Base-by-base conservation (phyloP, 176 grass and related monocot genomes). In the Hyparrhenia diplandra region DNA sequence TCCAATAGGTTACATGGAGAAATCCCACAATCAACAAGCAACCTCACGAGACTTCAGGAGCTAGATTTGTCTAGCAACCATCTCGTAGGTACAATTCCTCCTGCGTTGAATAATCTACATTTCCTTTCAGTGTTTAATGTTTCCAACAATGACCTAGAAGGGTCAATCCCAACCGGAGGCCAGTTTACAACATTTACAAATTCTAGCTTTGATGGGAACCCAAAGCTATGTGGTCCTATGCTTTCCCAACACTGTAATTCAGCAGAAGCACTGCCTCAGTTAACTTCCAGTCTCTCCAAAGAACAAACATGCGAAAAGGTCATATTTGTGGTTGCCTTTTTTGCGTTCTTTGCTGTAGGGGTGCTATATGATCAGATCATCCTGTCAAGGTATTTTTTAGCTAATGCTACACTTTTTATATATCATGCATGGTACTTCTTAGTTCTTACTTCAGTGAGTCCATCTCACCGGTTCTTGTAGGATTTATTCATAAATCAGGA, bases 161-260 rank as follows among this genome's bases (percentile, higher is more conserved):
- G 80, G 17, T 1, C 36, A 2, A 25, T 82, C 27, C 79, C 79
- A 59, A 58, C 5, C 23, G 30, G 67, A 61, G 64, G 28, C 5
- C 66, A 82, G 10, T 60, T 82, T 8, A 49, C 13, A 49, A 82
- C 79, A 28, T 82, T 82, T 82, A 5, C 14, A 17, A 10, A 17
- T 57, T 71, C 79, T 34, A 82, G 79, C 6, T 82, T 73, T 39
- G 79, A 42, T 24, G 79, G 67, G 18, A 82, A 73, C 47, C 79
- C 79, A 13, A 73, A 73, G 35, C 54, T 82, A 6, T 82, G 79
- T 41, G 66, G 66, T 4, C 35, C 20, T 29, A 40, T 30, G 66
- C 20, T 73, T 40, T 14, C 7, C 2, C 36, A 23, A 0, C 32
- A 24, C 13, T 79, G 76, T 5, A 29, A 42, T 42, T 55, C 27